phyloP scores from a whole-genome alignment of 345 rosid species.

The Iberis pinnata region DNA sequence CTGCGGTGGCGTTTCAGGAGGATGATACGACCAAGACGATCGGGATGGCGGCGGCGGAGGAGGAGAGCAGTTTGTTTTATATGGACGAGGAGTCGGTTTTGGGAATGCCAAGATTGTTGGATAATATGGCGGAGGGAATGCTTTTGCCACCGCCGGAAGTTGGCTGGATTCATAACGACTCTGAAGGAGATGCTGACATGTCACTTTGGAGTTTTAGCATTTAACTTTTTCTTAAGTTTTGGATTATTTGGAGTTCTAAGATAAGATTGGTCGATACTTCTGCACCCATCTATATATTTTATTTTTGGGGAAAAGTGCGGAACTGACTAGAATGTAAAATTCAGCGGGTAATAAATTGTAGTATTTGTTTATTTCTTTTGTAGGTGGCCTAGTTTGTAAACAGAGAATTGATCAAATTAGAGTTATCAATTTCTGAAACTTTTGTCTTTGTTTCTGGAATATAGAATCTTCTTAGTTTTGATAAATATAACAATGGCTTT shows the following conservation, averaged over 20 bases:
- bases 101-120: slow-evolving; percentile 56
- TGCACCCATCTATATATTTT: too few relatives aligned
- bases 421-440: too few relatives aligned
- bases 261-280: too few relatives aligned
- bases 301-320: too few relatives aligned
- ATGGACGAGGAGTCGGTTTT: slow-evolving; percentile 58
- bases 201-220: slow-evolving; percentile 73
- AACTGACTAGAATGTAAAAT: too few relatives aligned
- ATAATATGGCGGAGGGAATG: slow-evolving; percentile 70
- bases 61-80: slow-evolving; percentile 27
- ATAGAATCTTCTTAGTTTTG: background rate
- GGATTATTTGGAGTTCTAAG: too few relatives aligned
- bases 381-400: too few relatives aligned
- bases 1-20: slow-evolving; percentile 16
- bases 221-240: too few relatives aligned
- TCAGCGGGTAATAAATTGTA: too few relatives aligned
- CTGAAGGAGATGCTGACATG: slow-evolving; percentile 32
- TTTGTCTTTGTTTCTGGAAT: too few relatives aligned
- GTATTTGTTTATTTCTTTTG: background rate
- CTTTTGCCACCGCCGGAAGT: slow-evolving; percentile 52
- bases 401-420: background rate
- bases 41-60: background rate
- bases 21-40: background rate
- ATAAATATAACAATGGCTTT: too few relatives aligned
- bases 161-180: slow-evolving; percentile 23